Conservation (phyloP, 371 early-diverging fungal species). For the Mucor velutinosus region DNA sequence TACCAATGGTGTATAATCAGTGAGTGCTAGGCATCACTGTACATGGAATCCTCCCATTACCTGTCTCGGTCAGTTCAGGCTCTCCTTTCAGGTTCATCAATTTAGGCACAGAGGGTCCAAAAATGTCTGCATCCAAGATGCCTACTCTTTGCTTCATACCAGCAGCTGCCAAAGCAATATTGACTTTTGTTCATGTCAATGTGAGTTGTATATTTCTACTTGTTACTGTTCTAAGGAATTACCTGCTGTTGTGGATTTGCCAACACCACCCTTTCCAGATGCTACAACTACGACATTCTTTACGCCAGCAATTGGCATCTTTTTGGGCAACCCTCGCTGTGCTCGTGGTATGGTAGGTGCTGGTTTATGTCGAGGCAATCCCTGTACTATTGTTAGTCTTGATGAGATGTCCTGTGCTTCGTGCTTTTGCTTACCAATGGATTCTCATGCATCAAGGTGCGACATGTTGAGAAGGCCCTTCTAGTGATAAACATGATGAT, state of each 20-base stretch:
- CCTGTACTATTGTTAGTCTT: constrained; percentile 27
- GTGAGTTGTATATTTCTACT: background rate
- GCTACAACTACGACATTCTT: constrained; percentile 80
- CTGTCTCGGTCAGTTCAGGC: constrained; percentile 66
- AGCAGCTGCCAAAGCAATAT: constrained; percentile 76
- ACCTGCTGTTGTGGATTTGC: constrained; percentile 89
- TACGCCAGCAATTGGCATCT: constrained; percentile 66
- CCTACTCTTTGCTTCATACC: constrained; percentile 67
- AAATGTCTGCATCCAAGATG: constrained; percentile 90
- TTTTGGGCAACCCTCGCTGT: constrained; percentile 69
- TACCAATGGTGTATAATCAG: background rate
- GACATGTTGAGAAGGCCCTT: constrained; percentile 43
- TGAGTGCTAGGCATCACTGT: background rate
- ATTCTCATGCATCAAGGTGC: constrained; percentile 53
- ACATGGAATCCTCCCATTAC: constrained; percentile 16
- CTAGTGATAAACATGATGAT: constrained; percentile 19
- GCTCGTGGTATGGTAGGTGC: constrained; percentile 61
- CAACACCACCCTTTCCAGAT: constrained; percentile 91
- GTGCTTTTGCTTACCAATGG: constrained; percentile 48
- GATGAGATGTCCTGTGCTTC: background rate
- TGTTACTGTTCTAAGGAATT: background rate
- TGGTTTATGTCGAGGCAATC: constrained; percentile 35
- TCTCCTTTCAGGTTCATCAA: constrained; percentile 83
- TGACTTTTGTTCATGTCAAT: constrained; percentile 51
- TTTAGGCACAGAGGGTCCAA: constrained; percentile 88